Percentiles rank a stretch among this genome's conserved stretches.
Conservation (phyloP, 1,284 basidiomycete species). For the Ganoderma boninense region DNA sequence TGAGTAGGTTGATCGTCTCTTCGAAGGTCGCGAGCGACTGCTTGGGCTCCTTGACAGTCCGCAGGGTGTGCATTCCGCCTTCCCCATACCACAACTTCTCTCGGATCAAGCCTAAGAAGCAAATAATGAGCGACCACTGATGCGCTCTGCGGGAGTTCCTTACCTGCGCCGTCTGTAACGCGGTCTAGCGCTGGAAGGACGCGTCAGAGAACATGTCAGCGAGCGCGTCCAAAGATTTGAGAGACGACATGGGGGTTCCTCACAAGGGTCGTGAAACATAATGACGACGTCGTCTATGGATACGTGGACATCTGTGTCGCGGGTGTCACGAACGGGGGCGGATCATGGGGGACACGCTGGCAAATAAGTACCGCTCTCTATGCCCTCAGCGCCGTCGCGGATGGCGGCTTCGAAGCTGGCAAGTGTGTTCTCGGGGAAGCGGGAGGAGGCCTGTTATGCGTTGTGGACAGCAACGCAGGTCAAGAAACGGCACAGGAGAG, state of each 20-base stretch:
- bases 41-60: constrained; percentile 85
- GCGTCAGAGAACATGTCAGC: constrained; percentile 13
- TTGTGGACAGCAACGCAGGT: constrained; percentile 25
- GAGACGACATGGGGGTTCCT: constrained; percentile 38
- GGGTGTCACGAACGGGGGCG: constrained; percentile 39
- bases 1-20: constrained; percentile 84
- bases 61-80: constrained; percentile 83
- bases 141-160: constrained; percentile 16
- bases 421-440: constrained; percentile 92
- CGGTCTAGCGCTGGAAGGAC: constrained; percentile 63
- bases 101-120: constrained; percentile 65
- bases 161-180: constrained; percentile 75
- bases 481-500: constrained; percentile 20
- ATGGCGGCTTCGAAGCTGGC: constrained; percentile 95
- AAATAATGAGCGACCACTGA: constrained; percentile 18
- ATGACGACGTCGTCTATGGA: constrained; percentile 90
- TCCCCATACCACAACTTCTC: constrained; percentile 76
- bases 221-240: constrained; percentile 13
- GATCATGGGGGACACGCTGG: constrained; percentile 41
- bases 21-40: constrained; percentile 90
- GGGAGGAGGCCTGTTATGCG: constrained; percentile 75
- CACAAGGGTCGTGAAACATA: constrained; percentile 96
- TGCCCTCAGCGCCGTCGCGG: constrained; percentile 92
- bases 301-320: constrained; percentile 91
- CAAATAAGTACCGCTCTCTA: constrained; percentile 85